Base-by-base conservation (phyloP, 352 stramenopile genomes). In the Globisporangium polare region DNA sequence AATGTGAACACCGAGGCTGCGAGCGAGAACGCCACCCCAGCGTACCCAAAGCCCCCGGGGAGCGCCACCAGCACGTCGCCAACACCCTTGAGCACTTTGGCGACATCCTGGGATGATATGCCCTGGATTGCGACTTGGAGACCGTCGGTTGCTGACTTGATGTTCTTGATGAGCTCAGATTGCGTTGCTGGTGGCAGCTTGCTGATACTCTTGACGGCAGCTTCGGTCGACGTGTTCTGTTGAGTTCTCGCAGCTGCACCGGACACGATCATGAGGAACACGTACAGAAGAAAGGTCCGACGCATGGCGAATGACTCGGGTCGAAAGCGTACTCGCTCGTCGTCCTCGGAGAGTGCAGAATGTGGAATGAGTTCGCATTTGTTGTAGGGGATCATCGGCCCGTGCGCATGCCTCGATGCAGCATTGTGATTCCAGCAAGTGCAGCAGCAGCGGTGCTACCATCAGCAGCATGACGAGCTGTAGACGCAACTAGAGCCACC, bases 1-100 rank as follows among this genome's bases (percentile, higher is more conserved):
- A 75, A 15, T 9, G 74, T 67, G 41, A 76, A 69, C 17, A 73
- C 65, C 1, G 74, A 79, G 3, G 74, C 74, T 0, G 72, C 72
- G 22, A 83, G 51, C 1, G 74, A 83, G 51, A 83, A 83, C 2
- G 70, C 74, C 18, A 83, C 68, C 0, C 74, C 74, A n/a, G 67
- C 64, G 33, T 62, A 72, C 8, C 74, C 74, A 3, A 76, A 69
- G 5, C 69, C 68, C 15, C 65, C 70, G 0, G 74, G 74, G 1
- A 83, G 55, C 24, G 69, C 66, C 10, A 56, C 63, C 1, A 79
- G 47, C 3, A 74, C 72, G 15, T 83, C 74, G 0, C 74, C 70
- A 7, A 80, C 65, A 2, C 70, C 74, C 53, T 76, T 79, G 35
- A 83, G 63, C 62, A 70, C 72, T 29, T 67, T 70, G 7, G 60